phyloP scores from a whole-genome alignment of 768 basidiomycete species.

The Amanita inopinata region DNA sequence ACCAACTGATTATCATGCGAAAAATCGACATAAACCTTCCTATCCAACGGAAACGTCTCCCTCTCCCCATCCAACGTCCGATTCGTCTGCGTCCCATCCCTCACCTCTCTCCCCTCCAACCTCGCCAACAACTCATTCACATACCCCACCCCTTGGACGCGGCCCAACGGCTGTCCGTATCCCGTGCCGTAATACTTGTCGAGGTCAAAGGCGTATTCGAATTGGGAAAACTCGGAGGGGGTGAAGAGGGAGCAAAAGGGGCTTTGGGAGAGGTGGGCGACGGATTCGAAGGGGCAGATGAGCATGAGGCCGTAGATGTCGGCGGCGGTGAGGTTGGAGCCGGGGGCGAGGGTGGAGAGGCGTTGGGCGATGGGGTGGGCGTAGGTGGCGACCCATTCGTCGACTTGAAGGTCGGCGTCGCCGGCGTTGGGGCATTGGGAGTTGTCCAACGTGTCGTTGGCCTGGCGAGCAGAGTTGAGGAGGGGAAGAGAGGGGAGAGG shows the following conservation, averaged over 20 bases:
- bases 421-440: conserved; percentile 52
- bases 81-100: conserved; percentile 70
- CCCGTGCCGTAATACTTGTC: conserved; percentile 75
- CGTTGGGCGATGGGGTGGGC: conserved; percentile 45
- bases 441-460: conserved; percentile 63
- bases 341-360: conserved; percentile 52
- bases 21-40: conserved; percentile 67
- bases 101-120: conserved; percentile 51
- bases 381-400: conserved; percentile 48
- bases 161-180: conserved; percentile 66
- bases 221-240: conserved; percentile 47
- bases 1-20: conserved; percentile 83
- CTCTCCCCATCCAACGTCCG: conserved; percentile 54
- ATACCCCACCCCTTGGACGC: conserved; percentile 78
- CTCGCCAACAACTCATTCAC: conserved; percentile 84
- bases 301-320: conserved; percentile 58
- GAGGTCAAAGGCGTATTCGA: conserved; percentile 65
- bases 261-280: conserved; percentile 38
- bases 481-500: not conserved
- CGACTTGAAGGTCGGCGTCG: conserved; percentile 30
- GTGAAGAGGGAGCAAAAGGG: conserved; percentile 72
- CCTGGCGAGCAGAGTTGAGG: too few relatives aligned
- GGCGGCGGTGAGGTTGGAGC: conserved; percentile 41
- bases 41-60: conserved; percentile 61
- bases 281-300: conserved; percentile 76